phyloP scores from a whole-genome alignment of 768 basidiomycete genomes.

The Imleria badia region DNA sequence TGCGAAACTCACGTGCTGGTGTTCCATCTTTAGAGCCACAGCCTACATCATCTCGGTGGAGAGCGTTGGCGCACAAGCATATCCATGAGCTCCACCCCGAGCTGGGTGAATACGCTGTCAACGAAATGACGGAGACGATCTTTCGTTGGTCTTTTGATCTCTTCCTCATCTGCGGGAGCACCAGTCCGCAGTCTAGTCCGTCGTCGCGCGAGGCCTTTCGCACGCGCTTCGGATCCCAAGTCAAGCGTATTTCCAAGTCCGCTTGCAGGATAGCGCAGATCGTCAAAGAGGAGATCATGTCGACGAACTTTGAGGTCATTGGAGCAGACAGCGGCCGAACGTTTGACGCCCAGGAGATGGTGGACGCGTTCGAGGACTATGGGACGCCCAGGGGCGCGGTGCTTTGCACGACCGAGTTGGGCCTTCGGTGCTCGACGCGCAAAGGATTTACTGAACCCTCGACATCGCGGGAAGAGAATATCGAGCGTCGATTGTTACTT shows the following conservation, averaged over 20 bases:
- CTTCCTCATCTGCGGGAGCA: slow-evolving; percentile 61
- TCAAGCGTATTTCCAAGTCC: slow-evolving; percentile 63
- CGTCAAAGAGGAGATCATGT: slow-evolving; percentile 72
- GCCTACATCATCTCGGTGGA: slow-evolving; percentile 76
- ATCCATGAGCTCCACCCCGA: slow-evolving; percentile 69
- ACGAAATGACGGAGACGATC: slow-evolving; percentile 73
- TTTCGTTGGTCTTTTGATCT: slow-evolving; percentile 71
- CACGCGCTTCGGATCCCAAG: slow-evolving; percentile 54
- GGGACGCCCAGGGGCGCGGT: slow-evolving; percentile 50
- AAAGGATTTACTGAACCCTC: slow-evolving; percentile 27
- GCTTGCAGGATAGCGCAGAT: slow-evolving; percentile 64
- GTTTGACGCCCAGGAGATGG: slow-evolving; percentile 54
- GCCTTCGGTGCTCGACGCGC: slow-evolving; percentile 62
- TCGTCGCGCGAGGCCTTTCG: slow-evolving; percentile 44
- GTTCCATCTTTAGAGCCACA: slow-evolving; percentile 55
- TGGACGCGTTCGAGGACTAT: slow-evolving; percentile 64
- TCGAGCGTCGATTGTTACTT: slow-evolving; percentile 61
- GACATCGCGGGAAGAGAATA: slow-evolving; percentile 38
- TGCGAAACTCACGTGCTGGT: slow-evolving; percentile 16
- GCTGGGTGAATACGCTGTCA: slow-evolving; percentile 61
- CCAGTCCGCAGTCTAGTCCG: slow-evolving; percentile 38
- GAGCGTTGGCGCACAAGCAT: slow-evolving; percentile 67
- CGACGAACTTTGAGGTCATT: slow-evolving; percentile 71
- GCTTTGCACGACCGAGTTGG: slow-evolving; percentile 70
- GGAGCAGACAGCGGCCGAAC: slow-evolving; percentile 53